These are phyloP conservation scores for Cystofilobasidium macerans DNA, from an alignment of 768 basidiomycete genomes.

Conservation along the genomic window DNA sequence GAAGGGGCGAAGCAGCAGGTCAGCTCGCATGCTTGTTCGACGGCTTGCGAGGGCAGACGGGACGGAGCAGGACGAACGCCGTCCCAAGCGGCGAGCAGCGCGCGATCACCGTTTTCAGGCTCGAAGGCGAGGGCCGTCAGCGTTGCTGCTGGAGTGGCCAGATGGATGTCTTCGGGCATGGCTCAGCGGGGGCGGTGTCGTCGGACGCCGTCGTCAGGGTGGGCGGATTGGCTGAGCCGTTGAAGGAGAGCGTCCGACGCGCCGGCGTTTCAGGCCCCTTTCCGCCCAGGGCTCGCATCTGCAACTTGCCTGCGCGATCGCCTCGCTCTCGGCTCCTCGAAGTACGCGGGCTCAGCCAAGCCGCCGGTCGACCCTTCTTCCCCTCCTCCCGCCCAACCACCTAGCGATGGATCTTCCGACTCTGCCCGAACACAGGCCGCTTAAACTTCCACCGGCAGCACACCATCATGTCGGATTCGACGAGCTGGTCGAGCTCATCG, in stretches of 20 bases:
- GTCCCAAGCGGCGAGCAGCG: not conserved
- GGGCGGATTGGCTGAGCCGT: too few species aligned
- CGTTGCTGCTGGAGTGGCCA: not conserved
- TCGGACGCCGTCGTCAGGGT: too few species aligned
- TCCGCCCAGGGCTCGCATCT: too few species aligned
- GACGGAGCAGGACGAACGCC: not conserved
- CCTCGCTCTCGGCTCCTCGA: too few species aligned
- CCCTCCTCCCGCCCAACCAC: not conserved
- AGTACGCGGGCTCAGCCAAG: too few species aligned
- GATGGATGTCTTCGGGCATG: not conserved
- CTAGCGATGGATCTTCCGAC: not conserved
- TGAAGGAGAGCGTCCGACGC: too few species aligned
- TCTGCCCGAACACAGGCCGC: not conserved
- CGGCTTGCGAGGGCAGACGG: not conserved
- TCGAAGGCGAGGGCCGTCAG: not conserved
- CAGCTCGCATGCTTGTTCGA: too few species aligned
- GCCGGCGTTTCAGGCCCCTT: too few species aligned
- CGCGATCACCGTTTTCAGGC: not conserved
- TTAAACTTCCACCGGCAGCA: not conserved
- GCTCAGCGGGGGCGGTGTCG: not conserved
- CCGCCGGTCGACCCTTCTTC: not conserved
- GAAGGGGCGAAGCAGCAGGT: not conserved
- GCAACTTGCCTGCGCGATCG: too few species aligned
- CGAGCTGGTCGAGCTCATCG: conserved; percentile 2
- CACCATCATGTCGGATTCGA: not conserved